phyloP scores from a whole-genome alignment of 306 rosid species.

The Morella rubra region DNA sequence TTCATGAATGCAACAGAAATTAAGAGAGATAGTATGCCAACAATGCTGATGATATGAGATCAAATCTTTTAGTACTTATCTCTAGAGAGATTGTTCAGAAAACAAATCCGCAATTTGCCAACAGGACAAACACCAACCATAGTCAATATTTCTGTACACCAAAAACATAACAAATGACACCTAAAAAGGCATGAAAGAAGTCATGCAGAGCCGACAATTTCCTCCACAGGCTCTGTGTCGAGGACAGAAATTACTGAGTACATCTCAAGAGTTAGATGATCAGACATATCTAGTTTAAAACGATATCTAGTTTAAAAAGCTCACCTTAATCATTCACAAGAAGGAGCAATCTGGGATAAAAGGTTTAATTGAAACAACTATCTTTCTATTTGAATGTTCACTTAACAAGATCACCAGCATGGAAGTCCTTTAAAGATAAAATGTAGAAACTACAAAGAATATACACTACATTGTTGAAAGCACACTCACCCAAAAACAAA shows the following conservation, averaged over 20 bases:
- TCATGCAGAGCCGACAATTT: background rate
- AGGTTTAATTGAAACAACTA: background rate
- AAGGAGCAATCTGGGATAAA: background rate
- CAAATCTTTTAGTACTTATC: background rate
- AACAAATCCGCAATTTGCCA: background rate
- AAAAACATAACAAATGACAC: background rate
- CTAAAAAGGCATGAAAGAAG: background rate
- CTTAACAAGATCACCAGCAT: no score
- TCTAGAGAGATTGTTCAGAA: background rate
- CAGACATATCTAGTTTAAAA: background rate
- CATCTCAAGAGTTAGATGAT: background rate
- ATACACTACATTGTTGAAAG: no score
- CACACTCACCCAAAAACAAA: no score
- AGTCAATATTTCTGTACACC: background rate
- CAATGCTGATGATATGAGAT: background rate
- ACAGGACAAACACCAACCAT: background rate
- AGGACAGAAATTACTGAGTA: background rate
- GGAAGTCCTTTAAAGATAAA: no score
- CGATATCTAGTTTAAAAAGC: background rate
- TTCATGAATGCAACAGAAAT: background rate
- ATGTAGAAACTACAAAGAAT: no score
- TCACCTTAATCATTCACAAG: background rate
- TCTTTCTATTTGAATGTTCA: no score
- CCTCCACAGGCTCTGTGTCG: no score
- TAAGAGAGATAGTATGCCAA: background rate